Evolutionary conservation across 148 eudicot species (phyloP).

Genomic region (Silene latifolia): DNA sequence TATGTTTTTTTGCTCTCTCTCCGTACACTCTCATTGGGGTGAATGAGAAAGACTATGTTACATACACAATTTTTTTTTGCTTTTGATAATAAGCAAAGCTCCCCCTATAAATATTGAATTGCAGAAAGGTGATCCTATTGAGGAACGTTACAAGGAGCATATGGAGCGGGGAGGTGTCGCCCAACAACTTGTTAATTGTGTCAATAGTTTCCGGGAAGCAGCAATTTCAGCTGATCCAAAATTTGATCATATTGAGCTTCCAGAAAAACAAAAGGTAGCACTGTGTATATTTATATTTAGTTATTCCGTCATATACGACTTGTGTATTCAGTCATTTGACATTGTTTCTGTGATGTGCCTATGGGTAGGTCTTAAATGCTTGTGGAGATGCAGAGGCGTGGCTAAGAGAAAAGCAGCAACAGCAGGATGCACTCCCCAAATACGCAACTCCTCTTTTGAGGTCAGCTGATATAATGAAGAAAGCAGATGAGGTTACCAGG

Average conservation of each 20-base stretch:
- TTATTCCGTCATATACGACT: not conserved
- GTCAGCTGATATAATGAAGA: slow-evolving; percentile 71
- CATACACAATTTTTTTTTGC: not conserved
- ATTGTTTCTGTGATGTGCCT: not conserved
- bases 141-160: slow-evolving; percentile 75
- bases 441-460: slow-evolving; percentile 54
- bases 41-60: too few species aligned
- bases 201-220: slow-evolving; percentile 70
- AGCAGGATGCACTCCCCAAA: slow-evolving; percentile 79
- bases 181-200: slow-evolving; percentile 50
- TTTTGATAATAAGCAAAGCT: not conserved
- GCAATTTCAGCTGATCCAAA: slow-evolving; percentile 64
- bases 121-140: slow-evolving; percentile 90
- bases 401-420: slow-evolving; percentile 82
- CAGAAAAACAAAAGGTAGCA: slow-evolving; percentile 78
- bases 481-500: slow-evolving; percentile 84
- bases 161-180: slow-evolving; percentile 58
- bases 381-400: slow-evolving; percentile 78
- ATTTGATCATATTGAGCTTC: slow-evolving; percentile 80
- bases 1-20: not conserved
- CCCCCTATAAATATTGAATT: not conserved
- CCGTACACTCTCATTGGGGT: not conserved
- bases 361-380: slow-evolving; percentile 53
- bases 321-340: not conserved
- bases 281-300: not conserved